Evolutionary conservation across 306 rosid genomes (phyloP), one percentile per base, ranked within the genome.

Genomic region (Trifolium pratense): DNA sequence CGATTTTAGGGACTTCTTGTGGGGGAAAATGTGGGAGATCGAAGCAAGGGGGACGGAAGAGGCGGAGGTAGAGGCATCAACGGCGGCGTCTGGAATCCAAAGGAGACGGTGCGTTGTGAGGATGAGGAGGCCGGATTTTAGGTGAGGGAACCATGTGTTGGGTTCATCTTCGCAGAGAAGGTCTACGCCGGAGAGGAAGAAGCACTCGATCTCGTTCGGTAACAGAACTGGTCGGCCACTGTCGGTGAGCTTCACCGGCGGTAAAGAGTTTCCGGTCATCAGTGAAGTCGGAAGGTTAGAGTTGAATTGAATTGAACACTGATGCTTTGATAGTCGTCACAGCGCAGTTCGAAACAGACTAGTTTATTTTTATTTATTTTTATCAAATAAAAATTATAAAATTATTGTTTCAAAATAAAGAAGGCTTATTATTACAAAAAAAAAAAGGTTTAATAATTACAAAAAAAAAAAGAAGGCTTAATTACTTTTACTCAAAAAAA

Each of bases 61-160:
- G 12, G 77, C 17, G 10, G 77, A 18, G 20, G 80, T 31, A 3
- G 64, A 3, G 52, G 83, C 3, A 10, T 78, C 0, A 15, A 80
- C 71, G 5, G 80, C 3, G 25, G 81, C 56, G 2, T 84, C 89
- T 1, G 90, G 75, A 21, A 91, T 71, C 98, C 97, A 94, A 65
- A 94, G 69, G 13, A 94, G 87, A 34, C 97, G 99, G 83, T 87
- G 95, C 32, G 90, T 91, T 60, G 99, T 89, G 84, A 94, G 91
- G 72, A 84, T 87, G 81, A 91, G 91, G 77, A 91, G 85, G 29
- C 97, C 96, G 0, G 96, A 89, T 77, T 90, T 92, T 76, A 91
- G 92, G 67, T 67, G 81, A 23, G 91, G 97, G 77, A 94, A 91
- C 36, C 75, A 68, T 10, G 57, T 10, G 69, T 34, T 26, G 15